phyloP scores from a whole-genome alignment of 257 asterid species.

The Rhazya stricta region DNA sequence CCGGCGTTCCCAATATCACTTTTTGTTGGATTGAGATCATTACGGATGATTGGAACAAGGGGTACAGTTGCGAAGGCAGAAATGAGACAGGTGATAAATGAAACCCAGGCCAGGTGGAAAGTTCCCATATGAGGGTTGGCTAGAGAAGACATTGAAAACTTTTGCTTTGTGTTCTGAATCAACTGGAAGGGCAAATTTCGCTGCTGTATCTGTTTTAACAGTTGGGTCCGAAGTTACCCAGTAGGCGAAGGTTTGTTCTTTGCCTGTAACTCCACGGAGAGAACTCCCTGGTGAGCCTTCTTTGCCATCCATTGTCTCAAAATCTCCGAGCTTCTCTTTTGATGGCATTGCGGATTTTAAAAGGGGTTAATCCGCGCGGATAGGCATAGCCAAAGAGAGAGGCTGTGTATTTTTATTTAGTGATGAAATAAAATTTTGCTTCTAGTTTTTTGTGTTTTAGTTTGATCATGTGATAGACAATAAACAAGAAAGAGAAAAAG shows the following conservation, averaged over 20 bases:
- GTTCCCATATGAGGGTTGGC: conserved; percentile 53
- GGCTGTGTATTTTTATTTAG: no score
- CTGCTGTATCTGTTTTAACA: conserved; percentile 24
- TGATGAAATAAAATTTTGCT: no score
- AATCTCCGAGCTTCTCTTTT: no score
- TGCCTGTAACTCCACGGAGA: conserved; percentile 52
- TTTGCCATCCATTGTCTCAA: no score
- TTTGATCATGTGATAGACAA: no score
- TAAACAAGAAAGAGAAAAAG: no score
- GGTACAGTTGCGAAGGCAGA: conserved; percentile 58
- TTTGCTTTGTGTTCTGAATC: conserved; percentile 63
- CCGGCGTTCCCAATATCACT: conserved; percentile 49
- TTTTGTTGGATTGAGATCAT: conserved; percentile 41
- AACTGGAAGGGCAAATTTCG: conserved; percentile 37
- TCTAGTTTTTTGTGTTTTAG: no score
- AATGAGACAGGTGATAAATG: conserved; percentile 52
- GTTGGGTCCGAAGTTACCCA: conserved; percentile 25
- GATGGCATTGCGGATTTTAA: no score
- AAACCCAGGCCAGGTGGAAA: conserved; percentile 52
- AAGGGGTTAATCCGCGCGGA: no score
- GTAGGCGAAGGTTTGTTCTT: conserved; percentile 44
- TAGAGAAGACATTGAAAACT: conserved; percentile 35
- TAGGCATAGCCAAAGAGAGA: no score
- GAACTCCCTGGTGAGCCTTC: conserved; percentile 27
- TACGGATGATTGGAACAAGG: conserved; percentile 52